Conservation (phyloP, 352 stramenopile species). For the Elongisporangium anandrum region DNA sequence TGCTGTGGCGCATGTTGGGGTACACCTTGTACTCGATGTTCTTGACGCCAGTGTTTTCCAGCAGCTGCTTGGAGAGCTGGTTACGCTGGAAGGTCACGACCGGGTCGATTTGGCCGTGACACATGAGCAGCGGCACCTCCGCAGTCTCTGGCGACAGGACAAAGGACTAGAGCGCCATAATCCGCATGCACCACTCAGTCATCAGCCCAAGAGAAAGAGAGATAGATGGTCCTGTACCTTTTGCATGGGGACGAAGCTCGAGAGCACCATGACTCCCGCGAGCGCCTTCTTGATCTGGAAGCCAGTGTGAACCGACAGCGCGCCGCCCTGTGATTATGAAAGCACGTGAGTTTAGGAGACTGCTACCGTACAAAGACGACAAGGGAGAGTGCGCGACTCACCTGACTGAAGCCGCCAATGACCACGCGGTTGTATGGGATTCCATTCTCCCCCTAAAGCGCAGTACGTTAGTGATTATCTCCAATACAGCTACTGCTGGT, state of each 20-base stretch:
- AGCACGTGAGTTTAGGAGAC: too few species aligned
- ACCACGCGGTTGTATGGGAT: constrained; percentile 89
- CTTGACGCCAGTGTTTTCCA: constrained; percentile 37
- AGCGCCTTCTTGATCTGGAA: constrained; percentile 59
- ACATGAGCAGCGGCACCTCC: constrained; percentile 61
- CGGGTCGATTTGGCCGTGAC: constrained; percentile 54
- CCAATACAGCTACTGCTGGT: not conserved
- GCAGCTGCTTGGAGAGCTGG: constrained; percentile 30
- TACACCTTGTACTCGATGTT: constrained; percentile 65
- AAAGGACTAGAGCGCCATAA: constrained; percentile 23
- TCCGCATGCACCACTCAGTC: too few species aligned
- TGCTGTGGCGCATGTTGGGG: constrained; percentile 46
- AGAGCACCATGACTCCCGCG: constrained; percentile 68
- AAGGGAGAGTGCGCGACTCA: constrained; percentile 1
- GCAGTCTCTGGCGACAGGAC: constrained; percentile 32
- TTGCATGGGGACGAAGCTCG: constrained; percentile 61
- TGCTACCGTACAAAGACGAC: not conserved
- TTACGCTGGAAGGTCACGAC: constrained; percentile 46
- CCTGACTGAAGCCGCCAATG: constrained; percentile 92
- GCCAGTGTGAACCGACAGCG: constrained; percentile 79
- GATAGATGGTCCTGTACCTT: constrained; percentile 17
- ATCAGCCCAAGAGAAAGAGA: too few species aligned
- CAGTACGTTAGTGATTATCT: not conserved
- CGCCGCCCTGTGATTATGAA: constrained; percentile 30
- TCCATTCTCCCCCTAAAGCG: constrained; percentile 26